Base-by-base conservation (phyloP, 257 asterid genomes). In the Plectranthus barbatus region DNA sequence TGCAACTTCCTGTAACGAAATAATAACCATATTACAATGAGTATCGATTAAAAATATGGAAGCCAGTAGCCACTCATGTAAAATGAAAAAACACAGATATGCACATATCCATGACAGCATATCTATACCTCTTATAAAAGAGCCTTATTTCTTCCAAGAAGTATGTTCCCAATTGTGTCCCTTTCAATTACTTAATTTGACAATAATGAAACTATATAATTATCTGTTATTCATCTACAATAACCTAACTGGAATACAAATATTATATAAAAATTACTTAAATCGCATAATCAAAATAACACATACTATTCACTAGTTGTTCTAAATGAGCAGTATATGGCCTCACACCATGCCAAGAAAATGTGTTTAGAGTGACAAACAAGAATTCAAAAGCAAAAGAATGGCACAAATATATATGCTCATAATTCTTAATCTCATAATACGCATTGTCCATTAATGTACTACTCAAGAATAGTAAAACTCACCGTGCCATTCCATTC, bases 401-500 rank as follows among this genome's bases (percentile, higher is more conserved):
- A 44, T 44, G 24, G 37, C 37, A 70, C 24, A 3, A 56, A 19
- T 39, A 33, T 54, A 56, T 36, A 60, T 9, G 4, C 63, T 49
- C 59, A 44, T 53, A 44, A 12, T 41, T 26, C 23, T 41, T 23
- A 33, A 56, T 34, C 18, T 37, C 37, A 66, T 40, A 33, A 36
- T 36, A 47, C 42, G 54, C 18, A 58, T 56, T 15, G 14, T 19
- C 41, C 19, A 58, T 59, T 40, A 67, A 11, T 26, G 53, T 55
- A 74, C 18, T 14, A 58, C 29, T 48, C 45, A 60, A 31, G 58
- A 53, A 71, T 56, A 58, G 48, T 24, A 66, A 66, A 46, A 75
- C 96, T 77, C 76, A 93, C 99, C 26, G 96, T 93, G 80, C 95
- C 95, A 75, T 90, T 93, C 96, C 97, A 93, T 73, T 90, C 99